Evolutionary conservation across 176 grass and related monocot genomes (phyloP).

Genomic region (Cymbopogon citratus): DNA sequence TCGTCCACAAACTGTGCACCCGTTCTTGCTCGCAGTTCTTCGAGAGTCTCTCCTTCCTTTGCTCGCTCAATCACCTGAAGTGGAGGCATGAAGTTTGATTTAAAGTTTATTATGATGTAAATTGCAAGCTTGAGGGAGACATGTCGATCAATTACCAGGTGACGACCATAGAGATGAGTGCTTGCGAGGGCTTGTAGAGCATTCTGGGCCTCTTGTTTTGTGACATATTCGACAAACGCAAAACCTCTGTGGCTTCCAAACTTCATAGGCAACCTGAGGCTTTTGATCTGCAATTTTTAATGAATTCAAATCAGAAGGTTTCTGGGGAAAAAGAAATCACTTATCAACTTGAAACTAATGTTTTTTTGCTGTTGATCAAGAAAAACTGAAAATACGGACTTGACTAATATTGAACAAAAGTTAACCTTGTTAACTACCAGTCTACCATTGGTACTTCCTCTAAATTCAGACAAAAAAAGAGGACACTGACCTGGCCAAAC

Average conservation of each 20-base stretch:
- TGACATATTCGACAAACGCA: conserved; percentile 84
- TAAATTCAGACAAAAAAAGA: neutral
- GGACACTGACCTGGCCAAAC: conserved; percentile 76
- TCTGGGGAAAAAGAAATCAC: neutral
- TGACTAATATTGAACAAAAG: neutral
- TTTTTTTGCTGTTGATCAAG: neutral
- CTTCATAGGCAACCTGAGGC: conserved; percentile 85
- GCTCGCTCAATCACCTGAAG: conserved; percentile 80
- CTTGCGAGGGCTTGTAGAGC: conserved; percentile 63
- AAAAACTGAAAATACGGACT: neutral
- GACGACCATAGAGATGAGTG: conserved; percentile 86
- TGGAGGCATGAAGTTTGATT: neutral
- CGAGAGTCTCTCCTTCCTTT: conserved; percentile 84
- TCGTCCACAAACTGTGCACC: conserved; percentile 80
- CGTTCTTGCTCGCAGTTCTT: conserved; percentile 74
- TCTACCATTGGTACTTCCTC: neutral
- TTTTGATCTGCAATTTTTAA: conserved; percentile 59
- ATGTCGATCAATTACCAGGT: conserved; percentile 55
- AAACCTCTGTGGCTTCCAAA: conserved; percentile 87
- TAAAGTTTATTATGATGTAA: neutral
- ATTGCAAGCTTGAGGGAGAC: neutral
- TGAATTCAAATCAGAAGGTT: neutral
- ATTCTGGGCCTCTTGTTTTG: conserved; percentile 87
- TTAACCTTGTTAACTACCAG: neutral
- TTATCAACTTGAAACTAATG: neutral